Conservation (phyloP, 1,139 yeast genomes). For the Yamadazyma dushanensis region DNA sequence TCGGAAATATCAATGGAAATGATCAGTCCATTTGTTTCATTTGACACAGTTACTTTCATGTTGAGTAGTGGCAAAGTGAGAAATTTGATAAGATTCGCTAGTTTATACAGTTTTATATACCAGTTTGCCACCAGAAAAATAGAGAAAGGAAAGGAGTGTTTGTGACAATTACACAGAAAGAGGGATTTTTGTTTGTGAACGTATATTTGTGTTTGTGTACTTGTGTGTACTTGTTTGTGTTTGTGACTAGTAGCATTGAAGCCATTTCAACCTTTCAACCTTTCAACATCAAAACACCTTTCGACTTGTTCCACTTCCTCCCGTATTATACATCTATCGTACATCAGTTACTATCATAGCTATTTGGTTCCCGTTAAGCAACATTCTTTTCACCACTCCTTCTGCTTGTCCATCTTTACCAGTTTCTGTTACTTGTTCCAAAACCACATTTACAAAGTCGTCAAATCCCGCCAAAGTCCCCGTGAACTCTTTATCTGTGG, state of each 20-base stretch:
- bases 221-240: no score
- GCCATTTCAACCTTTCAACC: no score
- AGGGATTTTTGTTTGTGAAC: no score
- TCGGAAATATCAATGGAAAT: conserved; percentile 58
- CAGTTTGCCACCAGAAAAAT: no score
- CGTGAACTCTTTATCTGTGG: conserved; percentile 71
- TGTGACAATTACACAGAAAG: no score
- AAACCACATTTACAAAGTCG: conserved; percentile 90
- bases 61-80: conserved; percentile 3
- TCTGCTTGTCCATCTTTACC: conserved; percentile 30
- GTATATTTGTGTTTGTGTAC: no score
- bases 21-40: conserved; percentile 29
- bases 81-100: no score
- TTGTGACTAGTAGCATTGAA: no score
- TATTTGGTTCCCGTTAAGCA: conserved; percentile 85
- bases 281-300: no score
- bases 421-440: conserved; percentile 74
- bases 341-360: conserved; percentile 65
- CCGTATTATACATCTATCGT: no score
- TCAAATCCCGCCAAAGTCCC: conserved; percentile 92
- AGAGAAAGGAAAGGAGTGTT: not conserved
- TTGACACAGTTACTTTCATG: conserved; percentile 42
- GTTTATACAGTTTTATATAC: no score
- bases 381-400: conserved; percentile 61
- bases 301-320: no score